These are phyloP conservation scores for Geotrichum klebahnii DNA, from an alignment of 1,139 yeast species.

Conservation along the genomic window DNA sequence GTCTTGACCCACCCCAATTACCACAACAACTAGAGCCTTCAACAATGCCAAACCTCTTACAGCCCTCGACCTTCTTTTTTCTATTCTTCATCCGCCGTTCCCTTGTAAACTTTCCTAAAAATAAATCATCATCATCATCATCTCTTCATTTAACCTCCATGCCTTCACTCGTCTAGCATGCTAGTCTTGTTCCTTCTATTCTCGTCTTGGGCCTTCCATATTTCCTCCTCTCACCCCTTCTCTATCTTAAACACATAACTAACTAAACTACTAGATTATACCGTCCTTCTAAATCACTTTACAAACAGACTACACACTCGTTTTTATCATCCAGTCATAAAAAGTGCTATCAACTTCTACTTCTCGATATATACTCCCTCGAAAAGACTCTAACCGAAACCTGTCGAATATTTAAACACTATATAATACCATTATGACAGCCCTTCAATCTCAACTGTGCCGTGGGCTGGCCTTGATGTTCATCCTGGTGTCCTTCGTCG, in stretches of 20 bases:
- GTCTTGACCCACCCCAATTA: not conserved
- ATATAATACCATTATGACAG: constrained; percentile 10
- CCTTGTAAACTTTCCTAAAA: too few relatives aligned
- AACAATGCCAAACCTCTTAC: not conserved
- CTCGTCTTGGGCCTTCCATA: too few relatives aligned
- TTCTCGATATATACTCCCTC: too few relatives aligned
- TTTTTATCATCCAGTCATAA: not conserved
- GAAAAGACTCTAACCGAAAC: too few relatives aligned
- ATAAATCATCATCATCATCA: too few relatives aligned
- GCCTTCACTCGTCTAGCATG: too few relatives aligned
- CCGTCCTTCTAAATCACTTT: not conserved
- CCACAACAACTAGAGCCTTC: not conserved
- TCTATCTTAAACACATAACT: not conserved
- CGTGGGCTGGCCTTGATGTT: constrained; percentile 2
- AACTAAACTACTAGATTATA: not conserved
- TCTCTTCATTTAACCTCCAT: too few relatives aligned
- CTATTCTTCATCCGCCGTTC: too few relatives aligned
- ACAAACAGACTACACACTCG: not conserved
- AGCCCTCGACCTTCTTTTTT: not conserved
- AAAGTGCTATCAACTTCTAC: constrained; percentile 1
- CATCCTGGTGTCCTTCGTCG: not conserved
- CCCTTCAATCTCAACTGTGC: constrained; percentile 5
- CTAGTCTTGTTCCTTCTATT: too few relatives aligned
- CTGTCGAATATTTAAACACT: too few relatives aligned
- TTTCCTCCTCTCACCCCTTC: too few relatives aligned